Evolutionary conservation across 1,284 basidiomycete species (phyloP).

Genomic region (Microbotryum scabiosae): DNA sequence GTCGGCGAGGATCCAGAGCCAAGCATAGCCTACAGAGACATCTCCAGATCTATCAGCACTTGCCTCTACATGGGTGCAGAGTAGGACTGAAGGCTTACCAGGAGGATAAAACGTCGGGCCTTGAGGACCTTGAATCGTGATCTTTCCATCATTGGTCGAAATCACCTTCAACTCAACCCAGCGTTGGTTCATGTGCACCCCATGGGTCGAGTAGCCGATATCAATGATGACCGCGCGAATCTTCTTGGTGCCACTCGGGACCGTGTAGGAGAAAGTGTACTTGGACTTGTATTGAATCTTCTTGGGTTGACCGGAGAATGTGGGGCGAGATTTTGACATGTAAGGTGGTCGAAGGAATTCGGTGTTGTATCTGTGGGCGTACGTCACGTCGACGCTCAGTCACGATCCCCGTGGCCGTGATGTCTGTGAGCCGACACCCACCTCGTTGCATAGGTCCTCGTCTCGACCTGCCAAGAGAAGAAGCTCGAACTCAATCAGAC

Average conservation of each 20-base stretch:
- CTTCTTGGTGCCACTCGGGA: constrained; percentile 42
- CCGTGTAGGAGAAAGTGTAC: constrained; percentile 44
- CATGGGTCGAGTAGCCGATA: constrained; percentile 49
- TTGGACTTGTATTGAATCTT: constrained; percentile 38
- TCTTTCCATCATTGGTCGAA: constrained; percentile 42
- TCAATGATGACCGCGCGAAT: constrained; percentile 61
- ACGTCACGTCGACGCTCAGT: too few species aligned
- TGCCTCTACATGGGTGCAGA: neutral
- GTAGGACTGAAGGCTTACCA: neutral
- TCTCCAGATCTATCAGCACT: neutral
- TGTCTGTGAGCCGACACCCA: neutral
- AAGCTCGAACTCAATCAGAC: neutral
- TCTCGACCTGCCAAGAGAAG: constrained; percentile 50
- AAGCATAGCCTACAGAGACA: constrained; percentile 67
- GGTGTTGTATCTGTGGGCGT: constrained; percentile 49
- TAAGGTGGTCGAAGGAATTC: constrained; percentile 67
- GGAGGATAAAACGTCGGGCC: constrained; percentile 18
- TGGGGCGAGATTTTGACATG: constrained; percentile 51
- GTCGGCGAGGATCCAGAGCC: constrained; percentile 60
- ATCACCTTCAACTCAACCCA: constrained; percentile 54
- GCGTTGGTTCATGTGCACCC: constrained; percentile 12
- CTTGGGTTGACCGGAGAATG: constrained; percentile 43
- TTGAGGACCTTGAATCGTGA: constrained; percentile 48
- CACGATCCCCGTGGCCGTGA: neutral
- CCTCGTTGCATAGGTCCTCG: constrained; percentile 60